Base-by-base conservation (phyloP, 2,329 filamentous ascomycete species). In the Dactylellina parvicollis region DNA sequence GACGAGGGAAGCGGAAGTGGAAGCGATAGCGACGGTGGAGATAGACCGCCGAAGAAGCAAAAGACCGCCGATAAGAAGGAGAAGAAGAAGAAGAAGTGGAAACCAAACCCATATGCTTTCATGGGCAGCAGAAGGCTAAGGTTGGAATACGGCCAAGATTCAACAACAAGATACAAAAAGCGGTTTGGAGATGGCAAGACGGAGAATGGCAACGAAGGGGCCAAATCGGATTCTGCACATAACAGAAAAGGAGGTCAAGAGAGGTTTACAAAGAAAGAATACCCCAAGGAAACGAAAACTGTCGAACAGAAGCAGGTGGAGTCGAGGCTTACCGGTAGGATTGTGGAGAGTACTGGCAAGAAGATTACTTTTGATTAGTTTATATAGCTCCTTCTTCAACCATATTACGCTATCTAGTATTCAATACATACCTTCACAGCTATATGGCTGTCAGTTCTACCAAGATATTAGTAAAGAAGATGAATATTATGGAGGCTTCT, bases 81-180 rank as follows among this genome's bases (percentile, higher is more conserved):
- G 79, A 85, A 85, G 79, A 85, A 83, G 77, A 74, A 75, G 54
- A 88, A 87, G 81, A 87, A 81, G 77, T 83, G 85, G 76, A 90
- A 89, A 80, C 76, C 74, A 42, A 86, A 85, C 77, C 70, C 70
- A 22, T 74, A 62, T 18, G 36, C 44, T 4, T 91, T 92, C 85
- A 96, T 92, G 86, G 89, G 90, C 56, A 92, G 93, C 26, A 87
- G 95, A 28, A 86, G 88, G 75, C 84, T 99, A 76, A 91, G 94
- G 80, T 88, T 95, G 80, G 94, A 99, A 80, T 92, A 94, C 78
- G 95, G 95, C 18, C 95, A 99, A 82, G 95, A 98, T 80, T 88
- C 93, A 69, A 88, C 92, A 77, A 87, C 88, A 32, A 85, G 95
- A 67, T 99, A 99, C 82, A 94, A 94, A 84, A 99, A 98, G 85